These are phyloP conservation scores for Chondrus crispus DNA, from an alignment of 23 red algal genomes.

Conservation along the genomic window DNA sequence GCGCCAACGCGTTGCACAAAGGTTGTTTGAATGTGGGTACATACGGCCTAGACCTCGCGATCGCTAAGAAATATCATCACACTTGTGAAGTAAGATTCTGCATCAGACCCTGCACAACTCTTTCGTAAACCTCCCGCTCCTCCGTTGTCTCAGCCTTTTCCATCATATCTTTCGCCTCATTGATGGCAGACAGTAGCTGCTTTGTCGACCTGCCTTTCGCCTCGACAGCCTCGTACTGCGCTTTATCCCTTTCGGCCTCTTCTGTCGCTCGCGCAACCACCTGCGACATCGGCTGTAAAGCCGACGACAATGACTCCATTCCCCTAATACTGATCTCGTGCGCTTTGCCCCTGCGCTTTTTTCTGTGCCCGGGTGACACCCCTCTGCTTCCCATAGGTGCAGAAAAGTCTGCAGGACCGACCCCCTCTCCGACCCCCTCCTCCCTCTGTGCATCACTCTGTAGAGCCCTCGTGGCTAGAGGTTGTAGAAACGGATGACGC, in stretches of 20 bases:
- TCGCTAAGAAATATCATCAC: not conserved
- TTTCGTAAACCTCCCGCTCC: not conserved
- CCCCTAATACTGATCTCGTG: not conserved
- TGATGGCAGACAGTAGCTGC: not conserved
- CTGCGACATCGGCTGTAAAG: not conserved
- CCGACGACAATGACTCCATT: not conserved
- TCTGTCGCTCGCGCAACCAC: not conserved
- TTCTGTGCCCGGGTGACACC: not conserved
- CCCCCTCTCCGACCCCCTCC: not conserved
- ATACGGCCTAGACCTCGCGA: not conserved
- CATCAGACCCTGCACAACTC: not conserved
- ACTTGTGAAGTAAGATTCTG: not conserved
- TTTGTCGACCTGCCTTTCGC: not conserved
- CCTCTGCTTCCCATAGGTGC: too few species aligned
- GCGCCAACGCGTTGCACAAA: not conserved
- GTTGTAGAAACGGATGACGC: conserved; percentile 15
- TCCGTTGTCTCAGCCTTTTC: not conserved
- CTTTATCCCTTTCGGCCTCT: not conserved
- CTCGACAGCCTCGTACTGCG: not conserved
- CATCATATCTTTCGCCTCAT: not conserved
- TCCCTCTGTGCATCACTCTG: not conserved
- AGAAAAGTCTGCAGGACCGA: too few species aligned
- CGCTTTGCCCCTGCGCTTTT: not conserved
- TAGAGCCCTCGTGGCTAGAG: not conserved
- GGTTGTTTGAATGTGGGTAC: not conserved